Evolutionary conservation across 1,284 basidiomycete species (phyloP).

Genomic region (Ceratobasidium sp.): DNA sequence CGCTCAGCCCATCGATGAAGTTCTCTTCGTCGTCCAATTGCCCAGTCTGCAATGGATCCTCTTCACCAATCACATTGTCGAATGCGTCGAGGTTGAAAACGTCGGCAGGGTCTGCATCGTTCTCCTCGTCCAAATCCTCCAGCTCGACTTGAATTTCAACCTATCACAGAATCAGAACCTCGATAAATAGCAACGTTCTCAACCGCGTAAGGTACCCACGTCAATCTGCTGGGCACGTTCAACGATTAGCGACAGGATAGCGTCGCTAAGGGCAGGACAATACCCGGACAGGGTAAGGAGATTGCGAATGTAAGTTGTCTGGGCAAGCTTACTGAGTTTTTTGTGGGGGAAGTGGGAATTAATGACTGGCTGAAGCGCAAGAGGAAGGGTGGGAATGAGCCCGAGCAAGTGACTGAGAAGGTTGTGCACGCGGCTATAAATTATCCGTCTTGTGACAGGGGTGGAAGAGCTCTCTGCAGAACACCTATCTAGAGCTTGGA

Average conservation of each 20-base stretch:
- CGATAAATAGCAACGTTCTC: constrained; percentile 5
- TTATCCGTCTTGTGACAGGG: constrained; percentile 74
- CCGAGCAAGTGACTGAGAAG: constrained; percentile 85
- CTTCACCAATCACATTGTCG: constrained; percentile 78
- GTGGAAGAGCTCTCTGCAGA: constrained; percentile 66
- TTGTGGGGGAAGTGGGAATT: constrained; percentile 91
- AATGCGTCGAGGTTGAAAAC: constrained; percentile 83
- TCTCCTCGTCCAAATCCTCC: constrained; percentile 80
- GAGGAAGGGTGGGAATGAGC: constrained; percentile 88
- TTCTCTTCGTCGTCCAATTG: constrained; percentile 63
- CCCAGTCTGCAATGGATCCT: constrained; percentile 56
- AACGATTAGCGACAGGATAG: constrained; percentile 83
- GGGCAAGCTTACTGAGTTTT: constrained; percentile 78
- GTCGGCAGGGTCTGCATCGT: constrained; percentile 65
- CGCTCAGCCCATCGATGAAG: constrained; percentile 51
- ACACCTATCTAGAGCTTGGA: constrained; percentile 64
- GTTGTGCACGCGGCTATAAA: constrained; percentile 87
- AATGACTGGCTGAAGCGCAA: constrained; percentile 84
- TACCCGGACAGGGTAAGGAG: constrained; percentile 84
- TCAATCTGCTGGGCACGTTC: constrained; percentile 95
- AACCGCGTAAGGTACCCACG: constrained; percentile 59
- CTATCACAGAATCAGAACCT: constrained; percentile 55
- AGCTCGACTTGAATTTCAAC: constrained; percentile 97
- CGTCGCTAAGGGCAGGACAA: constrained; percentile 87
- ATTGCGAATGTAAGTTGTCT: constrained; percentile 93